phyloP scores from a whole-genome alignment of 106 monocot species.

The Iris macrosiphon region DNA sequence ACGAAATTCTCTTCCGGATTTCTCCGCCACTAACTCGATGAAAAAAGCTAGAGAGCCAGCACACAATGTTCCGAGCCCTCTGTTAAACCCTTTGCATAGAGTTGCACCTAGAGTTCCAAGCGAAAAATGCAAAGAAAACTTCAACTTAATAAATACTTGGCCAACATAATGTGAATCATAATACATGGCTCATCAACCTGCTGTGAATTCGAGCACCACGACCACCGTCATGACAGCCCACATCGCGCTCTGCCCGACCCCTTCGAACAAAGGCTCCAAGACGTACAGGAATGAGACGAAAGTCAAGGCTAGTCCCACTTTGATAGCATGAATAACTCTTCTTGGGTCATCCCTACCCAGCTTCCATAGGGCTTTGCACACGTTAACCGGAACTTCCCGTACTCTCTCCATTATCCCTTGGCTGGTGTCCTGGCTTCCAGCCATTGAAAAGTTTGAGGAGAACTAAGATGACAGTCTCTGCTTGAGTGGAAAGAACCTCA shows the following conservation, averaged over 20 bases:
- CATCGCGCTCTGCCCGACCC: slow-evolving; percentile 58
- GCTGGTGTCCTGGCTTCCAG: no score
- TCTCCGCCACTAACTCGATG: slow-evolving; percentile 37
- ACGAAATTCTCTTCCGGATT: slow-evolving; percentile 30
- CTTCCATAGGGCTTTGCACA: slow-evolving; percentile 22
- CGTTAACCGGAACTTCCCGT: slow-evolving; percentile 12
- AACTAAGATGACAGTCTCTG: no score
- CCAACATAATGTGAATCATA: not conserved
- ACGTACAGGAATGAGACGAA: slow-evolving; percentile 65
- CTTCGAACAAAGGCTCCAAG: slow-evolving; percentile 60
- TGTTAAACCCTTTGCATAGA: slow-evolving; percentile 61
- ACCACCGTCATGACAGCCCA: slow-evolving; percentile 83
- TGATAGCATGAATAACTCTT: slow-evolving; percentile 47
- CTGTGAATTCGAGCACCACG: slow-evolving; percentile 65
- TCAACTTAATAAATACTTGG: not conserved
- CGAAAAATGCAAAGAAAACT: not conserved
- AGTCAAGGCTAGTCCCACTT: slow-evolving; percentile 56
- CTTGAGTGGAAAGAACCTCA: no score
- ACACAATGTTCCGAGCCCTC: slow-evolving; percentile 52
- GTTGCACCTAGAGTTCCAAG: slow-evolving; percentile 62
- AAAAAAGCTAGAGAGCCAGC: slow-evolving; percentile 62
- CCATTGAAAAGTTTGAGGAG: no score
- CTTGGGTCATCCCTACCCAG: slow-evolving; percentile 59
- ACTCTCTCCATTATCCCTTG: slow-evolving; percentile 11
- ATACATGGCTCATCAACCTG: slow-evolving; percentile 14